Evolutionary conservation across 2,329 filamentous ascomycete species (phyloP), one percentile per base, ranked within the genome.

Genomic region (Colletotrichum higginsianum): DNA sequence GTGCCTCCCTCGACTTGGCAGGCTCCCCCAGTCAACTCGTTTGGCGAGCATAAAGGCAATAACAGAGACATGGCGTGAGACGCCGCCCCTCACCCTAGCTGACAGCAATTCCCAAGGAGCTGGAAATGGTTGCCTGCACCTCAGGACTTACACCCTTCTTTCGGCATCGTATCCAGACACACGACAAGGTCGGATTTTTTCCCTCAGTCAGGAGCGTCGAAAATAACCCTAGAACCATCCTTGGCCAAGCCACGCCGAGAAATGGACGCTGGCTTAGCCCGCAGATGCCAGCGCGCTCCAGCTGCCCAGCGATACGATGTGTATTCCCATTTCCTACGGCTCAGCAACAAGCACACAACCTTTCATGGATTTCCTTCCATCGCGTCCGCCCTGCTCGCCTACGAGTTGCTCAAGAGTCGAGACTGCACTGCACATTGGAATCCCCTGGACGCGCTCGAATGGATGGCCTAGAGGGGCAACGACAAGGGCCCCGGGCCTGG

Each of bases 51-150:
- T 16, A 44, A 53, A 55, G 53, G 23, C 38, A 69, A 26, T 21
- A 38, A 47, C 26, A 40, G 58, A 68, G 46, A 56, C 18, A 47
- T 65, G 30, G 55, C 50, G 67, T 57, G 21, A 49, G 69, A 53
- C 66, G 61, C 46, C 46, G 52, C 52, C 23, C 49, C 38, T 70
- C 61, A 49, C 30, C 46, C 69, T 68, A 63, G 60, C 46, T 21
- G 50, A 52, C 26, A 52, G 69, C 65, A 69, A 72, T 72, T 71
- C 69, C 69, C 69, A 63, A 72, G 69, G 47, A 49, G 57, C 69
- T 72, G 69, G 69, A 72, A 72, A 68, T 67, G 65, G 69, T 72
- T 72, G 69, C 52, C 66, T 72, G 69, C 65, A 68, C 69, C 65
- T 68, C 53, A 68, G 69, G 65, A 69, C 52, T 42, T 52, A 47